Conservation (phyloP, 2,329 filamentous ascomycete species). For the Alternaria viburni region DNA sequence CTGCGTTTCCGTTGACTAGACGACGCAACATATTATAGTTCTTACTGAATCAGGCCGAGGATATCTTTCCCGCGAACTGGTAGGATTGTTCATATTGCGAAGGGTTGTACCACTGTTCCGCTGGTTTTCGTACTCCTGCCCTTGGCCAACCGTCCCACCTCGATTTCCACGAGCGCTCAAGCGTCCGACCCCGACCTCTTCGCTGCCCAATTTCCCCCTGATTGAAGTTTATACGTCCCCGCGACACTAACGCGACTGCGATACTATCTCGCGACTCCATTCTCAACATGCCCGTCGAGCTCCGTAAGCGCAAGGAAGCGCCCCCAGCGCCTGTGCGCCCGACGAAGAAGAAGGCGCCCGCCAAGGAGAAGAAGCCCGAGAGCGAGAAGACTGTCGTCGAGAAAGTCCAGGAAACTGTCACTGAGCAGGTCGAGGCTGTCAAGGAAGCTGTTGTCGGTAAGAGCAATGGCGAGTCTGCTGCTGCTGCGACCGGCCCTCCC, state of each 20-base stretch:
- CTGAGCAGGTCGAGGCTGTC: conserved; percentile 41
- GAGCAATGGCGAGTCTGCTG: conserved; percentile 26
- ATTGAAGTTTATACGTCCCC: conserved; percentile 8
- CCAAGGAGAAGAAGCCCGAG: conserved; percentile 43
- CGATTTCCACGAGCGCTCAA: conserved; percentile 2
- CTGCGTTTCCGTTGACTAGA: not conserved
- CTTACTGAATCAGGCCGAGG: conserved; percentile 4
- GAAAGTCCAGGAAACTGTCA: conserved; percentile 41
- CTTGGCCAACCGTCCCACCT: conserved; percentile 21
- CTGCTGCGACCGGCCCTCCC: conserved; percentile 29
- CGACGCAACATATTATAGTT: not conserved
- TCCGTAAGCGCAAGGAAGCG: conserved; percentile 67
- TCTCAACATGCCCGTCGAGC: conserved; percentile 58
- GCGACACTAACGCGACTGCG: conserved; percentile 32
- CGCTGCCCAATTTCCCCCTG: conserved; percentile 5
- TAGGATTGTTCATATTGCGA: conserved; percentile 12
- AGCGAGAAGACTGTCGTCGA: conserved; percentile 43
- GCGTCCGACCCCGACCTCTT: conserved; percentile 4
- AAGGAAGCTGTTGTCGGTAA: conserved; percentile 41
- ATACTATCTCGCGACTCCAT: conserved; percentile 30
- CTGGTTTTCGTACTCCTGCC: conserved; percentile 9
- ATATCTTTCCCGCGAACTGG: conserved; percentile 6
- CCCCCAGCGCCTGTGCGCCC: conserved; percentile 56
- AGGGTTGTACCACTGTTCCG: conserved; percentile 18
- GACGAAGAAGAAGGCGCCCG: conserved; percentile 56